Evolutionary conservation across 139 green algal genomes (phyloP).

Genomic region (Chlorella sp.): DNA sequence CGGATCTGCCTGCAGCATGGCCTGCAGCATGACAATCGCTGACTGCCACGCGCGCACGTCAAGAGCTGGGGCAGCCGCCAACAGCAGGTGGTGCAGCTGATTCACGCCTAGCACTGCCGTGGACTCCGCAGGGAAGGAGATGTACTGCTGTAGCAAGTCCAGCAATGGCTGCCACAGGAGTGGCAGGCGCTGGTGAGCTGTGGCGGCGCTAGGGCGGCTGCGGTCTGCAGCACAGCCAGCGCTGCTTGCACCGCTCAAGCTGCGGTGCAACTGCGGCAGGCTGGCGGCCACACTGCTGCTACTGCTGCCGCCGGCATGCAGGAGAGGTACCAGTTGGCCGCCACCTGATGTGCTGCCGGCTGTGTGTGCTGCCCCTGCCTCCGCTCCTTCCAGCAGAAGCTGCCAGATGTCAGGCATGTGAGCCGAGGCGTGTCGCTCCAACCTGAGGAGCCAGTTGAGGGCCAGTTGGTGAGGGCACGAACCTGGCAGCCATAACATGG

Average conservation of each 20-base stretch:
- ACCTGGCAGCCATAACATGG: no score
- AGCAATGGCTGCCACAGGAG: slow-evolving; percentile 14
- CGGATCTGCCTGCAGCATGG: slow-evolving; percentile 7
- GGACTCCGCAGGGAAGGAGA: slow-evolving; percentile 4
- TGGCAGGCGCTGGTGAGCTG: neutral
- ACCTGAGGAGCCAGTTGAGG: neutral
- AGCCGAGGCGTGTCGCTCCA: slow-evolving; percentile 32
- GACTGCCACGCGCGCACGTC: neutral
- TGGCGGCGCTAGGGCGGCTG: neutral
- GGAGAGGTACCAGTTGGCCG: neutral
- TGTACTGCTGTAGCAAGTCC: slow-evolving; percentile 23
- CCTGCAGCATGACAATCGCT: neutral
- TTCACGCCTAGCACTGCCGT: slow-evolving; percentile 33
- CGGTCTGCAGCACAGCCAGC: no score
- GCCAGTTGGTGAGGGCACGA: no score
- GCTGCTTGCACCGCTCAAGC: no score
- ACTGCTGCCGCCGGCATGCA: neutral
- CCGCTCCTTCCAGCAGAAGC: neutral
- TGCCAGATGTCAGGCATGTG: slow-evolving; percentile 39
- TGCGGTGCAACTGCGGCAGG: no score
- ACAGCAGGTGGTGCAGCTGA: slow-evolving; percentile 36
- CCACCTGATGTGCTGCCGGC: no score
- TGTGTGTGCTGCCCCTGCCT: neutral
- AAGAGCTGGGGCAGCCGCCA: neutral
- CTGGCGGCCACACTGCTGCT: neutral